Evolutionary conservation across 805 yeast genomes (phyloP).

Genomic region (Lachancea nothofagi): DNA sequence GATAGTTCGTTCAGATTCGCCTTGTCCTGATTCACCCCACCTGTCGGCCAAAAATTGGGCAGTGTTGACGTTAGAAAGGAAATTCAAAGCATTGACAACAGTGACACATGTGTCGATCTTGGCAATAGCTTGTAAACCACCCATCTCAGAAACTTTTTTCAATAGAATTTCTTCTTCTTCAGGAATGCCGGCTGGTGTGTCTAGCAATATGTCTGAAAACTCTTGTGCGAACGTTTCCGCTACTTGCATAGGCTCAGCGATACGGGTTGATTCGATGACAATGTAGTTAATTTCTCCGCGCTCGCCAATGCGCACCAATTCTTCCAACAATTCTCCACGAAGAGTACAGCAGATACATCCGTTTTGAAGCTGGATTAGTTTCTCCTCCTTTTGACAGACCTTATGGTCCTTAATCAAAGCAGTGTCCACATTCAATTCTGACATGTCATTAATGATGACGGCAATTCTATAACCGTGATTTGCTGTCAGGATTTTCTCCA

Average conservation of each 20-base stretch:
- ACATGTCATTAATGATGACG: constrained; percentile 43
- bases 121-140: constrained; percentile 39
- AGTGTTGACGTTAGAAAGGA: constrained; percentile 39
- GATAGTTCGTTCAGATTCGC: constrained; percentile 40
- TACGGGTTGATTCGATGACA: constrained; percentile 43
- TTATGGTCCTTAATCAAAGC: constrained; percentile 36
- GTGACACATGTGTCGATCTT: constrained; percentile 43
- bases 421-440: constrained; percentile 42
- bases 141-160: constrained; percentile 30
- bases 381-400: constrained; percentile 39
- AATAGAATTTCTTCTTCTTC: constrained; percentile 20
- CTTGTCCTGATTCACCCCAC: constrained; percentile 37
- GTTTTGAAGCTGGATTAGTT: constrained; percentile 41
- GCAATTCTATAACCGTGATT: constrained; percentile 41
- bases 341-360: constrained; percentile 47
- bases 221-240: constrained; percentile 45
- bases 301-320: constrained; percentile 35
- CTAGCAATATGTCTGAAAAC: constrained; percentile 35
- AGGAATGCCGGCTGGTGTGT: constrained; percentile 21
- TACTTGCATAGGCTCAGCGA: constrained; percentile 46
- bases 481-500: constrained; percentile 39
- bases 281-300: constrained; percentile 38
- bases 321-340: constrained; percentile 43
- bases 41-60: constrained; percentile 39
- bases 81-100: constrained; percentile 41